A percentile compares a stretch with the other conserved stretches of the same genome.
Evolutionary conservation across 2,329 filamentous ascomycete species (phyloP).

Genomic region (Calonectria crousiana): DNA sequence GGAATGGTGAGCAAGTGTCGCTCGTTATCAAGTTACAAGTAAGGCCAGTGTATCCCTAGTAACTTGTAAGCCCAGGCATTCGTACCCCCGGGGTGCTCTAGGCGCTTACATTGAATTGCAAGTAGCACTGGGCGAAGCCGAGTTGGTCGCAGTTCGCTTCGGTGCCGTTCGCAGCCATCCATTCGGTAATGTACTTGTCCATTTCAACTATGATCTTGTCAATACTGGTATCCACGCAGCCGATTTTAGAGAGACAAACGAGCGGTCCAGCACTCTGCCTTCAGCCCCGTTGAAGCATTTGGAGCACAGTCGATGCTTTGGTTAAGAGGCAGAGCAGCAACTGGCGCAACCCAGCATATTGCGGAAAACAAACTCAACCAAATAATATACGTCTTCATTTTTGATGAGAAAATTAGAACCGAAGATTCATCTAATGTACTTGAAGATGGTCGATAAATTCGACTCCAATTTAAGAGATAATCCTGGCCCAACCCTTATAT

Average conservation of each 20-base stretch:
- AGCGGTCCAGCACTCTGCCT: slow-evolving; percentile 38
- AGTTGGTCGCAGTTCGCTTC: slow-evolving; percentile 39
- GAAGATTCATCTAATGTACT: not conserved
- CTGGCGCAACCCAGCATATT: not conserved
- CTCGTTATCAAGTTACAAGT: slow-evolving; percentile 43
- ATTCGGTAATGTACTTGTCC: slow-evolving; percentile 40
- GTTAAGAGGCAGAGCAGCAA: not conserved
- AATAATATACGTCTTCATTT: not conserved
- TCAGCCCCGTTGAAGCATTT: slow-evolving; percentile 30
- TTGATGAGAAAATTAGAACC: not conserved
- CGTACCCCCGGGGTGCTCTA: no score
- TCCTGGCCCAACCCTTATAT: not conserved
- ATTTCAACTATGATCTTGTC: slow-evolving; percentile 27
- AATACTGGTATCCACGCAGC: not conserved
- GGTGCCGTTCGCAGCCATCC: slow-evolving; percentile 41
- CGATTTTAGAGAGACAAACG: not conserved
- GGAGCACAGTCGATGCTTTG: slow-evolving; percentile 15
- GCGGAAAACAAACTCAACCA: not conserved
- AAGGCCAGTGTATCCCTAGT: slow-evolving; percentile 34
- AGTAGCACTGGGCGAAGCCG: slow-evolving; percentile 44
- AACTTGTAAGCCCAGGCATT: not conserved
- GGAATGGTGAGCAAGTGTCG: slow-evolving; percentile 38
- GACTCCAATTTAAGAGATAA: not conserved
- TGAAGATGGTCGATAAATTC: not conserved
- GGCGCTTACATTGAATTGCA: slow-evolving; percentile 38